Evolutionary conservation across 805 yeast species (phyloP), one percentile per base, ranked within the genome.

Genomic region (Sugiyamaella mastotermitis): DNA sequence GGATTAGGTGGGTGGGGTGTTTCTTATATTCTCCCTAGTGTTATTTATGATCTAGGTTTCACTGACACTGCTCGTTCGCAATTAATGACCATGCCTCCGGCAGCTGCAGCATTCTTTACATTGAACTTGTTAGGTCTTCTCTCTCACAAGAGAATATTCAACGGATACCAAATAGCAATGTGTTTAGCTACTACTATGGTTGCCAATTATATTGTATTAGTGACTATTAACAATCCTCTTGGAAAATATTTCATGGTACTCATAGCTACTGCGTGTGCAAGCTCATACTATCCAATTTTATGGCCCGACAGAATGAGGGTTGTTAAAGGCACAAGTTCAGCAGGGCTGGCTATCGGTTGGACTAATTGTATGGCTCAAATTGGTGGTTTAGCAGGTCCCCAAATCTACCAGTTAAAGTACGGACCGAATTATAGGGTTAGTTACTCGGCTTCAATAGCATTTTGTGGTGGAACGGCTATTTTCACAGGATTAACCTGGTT

Each of bases 11-110:
- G 40, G 11, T 39, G 46, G 19, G 47, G 45, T 2, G 43, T 68
- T 14, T 61, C 73, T 16, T 59, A 66, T 16, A 68, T 70, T 41
- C 49, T 69, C 19, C 74, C 75, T 9, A 62, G 72, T 3, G 64
- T 70, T 41, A 62, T 70, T 41, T 61, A 52, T 34, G 59, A 57
- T 38, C 56, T 70, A 55, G 74, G 74, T 1, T 70, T 68, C 50
- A 51, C 66, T 31, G 22, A 18, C 25, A 55, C 58, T 18, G 57
- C 64, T 22, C 53, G 50, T 14, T 65, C 73, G 0, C 74, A 70
- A 49, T 58, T 68, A 8, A 44, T 70, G 56, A 61, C 72, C 0
- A 66, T 68, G 18, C 74, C 74, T 3, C 33, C 38, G 5, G 38
- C 38, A 11, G 38, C 38, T 2, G 14, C 20, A 9, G 29, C 38